phyloP scores from a whole-genome alignment of 2,329 filamentous ascomycete species.

The Coniochaeta sp. region DNA sequence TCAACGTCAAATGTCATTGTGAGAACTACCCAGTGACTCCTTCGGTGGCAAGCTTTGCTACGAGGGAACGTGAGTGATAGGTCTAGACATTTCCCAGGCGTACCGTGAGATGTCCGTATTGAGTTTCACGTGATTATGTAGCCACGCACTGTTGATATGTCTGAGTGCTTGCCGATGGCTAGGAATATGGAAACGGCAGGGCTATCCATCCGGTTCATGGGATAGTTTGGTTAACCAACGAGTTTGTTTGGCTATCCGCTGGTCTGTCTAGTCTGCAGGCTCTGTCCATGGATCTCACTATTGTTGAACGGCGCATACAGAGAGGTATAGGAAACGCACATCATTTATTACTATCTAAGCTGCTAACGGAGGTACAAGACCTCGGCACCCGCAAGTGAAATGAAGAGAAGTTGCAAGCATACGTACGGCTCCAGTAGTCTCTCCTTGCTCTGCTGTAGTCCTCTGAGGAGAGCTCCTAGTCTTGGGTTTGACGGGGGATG shows the following conservation, averaged over 20 bases:
- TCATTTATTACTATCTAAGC: background rate
- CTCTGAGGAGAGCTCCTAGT: background rate
- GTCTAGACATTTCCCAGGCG: background rate
- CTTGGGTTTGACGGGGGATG: background rate
- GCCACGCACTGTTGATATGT: too few species aligned
- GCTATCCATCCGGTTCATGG: too few species aligned
- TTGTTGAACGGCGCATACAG: background rate
- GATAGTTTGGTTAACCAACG: background rate
- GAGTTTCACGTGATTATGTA: too few species aligned
- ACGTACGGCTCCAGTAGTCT: background rate
- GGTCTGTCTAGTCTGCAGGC: too few species aligned
- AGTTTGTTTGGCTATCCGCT: background rate
- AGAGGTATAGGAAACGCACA: background rate
- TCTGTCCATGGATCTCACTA: background rate
- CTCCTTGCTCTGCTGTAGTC: background rate
- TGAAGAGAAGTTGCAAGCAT: background rate
- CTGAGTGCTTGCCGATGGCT: too few species aligned
- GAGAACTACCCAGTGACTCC: background rate
- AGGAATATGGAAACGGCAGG: too few species aligned
- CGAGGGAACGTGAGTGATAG: background rate
- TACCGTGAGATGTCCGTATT: background rate
- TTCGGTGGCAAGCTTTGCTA: background rate
- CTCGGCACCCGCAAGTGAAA: background rate
- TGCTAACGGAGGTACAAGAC: background rate
- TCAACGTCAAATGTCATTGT: background rate